A percentile compares a stretch with the other conserved stretches of the same genome.
Conservation (phyloP, 352 stramenopile species). For the Phytopythium kandeliae region DNA sequence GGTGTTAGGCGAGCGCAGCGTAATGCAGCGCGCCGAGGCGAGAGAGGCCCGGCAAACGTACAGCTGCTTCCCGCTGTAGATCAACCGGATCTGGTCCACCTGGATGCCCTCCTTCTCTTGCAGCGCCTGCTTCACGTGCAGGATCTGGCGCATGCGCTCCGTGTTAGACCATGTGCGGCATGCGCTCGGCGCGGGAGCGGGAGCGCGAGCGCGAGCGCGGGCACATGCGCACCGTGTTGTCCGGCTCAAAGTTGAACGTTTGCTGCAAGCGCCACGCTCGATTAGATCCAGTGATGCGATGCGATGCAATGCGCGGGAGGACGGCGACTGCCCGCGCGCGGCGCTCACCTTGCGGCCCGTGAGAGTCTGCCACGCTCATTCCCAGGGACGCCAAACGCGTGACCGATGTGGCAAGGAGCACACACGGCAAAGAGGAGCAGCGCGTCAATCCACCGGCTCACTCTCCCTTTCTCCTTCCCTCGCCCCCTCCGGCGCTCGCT, state of each 20-base stretch:
- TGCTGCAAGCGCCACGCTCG: conserved; percentile 24
- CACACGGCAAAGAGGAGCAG: too few species aligned
- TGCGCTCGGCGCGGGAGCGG: too few species aligned
- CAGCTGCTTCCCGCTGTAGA: conserved; percentile 98
- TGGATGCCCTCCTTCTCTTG: conserved; percentile 98
- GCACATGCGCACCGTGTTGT: conserved; percentile 64
- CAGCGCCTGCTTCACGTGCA: conserved; percentile 96
- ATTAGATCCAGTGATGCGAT: too few species aligned
- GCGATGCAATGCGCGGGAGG: too few species aligned
- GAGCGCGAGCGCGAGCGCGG: too few species aligned
- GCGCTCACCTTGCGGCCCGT: conserved; percentile 66
- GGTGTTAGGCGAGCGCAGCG: too few species aligned
- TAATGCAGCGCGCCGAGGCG: background rate
- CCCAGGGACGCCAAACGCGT: too few species aligned
- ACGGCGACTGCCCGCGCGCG: too few species aligned
- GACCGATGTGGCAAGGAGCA: too few species aligned
- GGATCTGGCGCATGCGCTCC: conserved; percentile 58
- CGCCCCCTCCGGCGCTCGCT: background rate
- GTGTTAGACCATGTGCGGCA: background rate
- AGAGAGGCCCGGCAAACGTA: conserved; percentile 16
- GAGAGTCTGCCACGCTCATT: conserved; percentile 51
- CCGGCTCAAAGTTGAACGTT: conserved; percentile 87
- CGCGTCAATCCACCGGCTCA: too few species aligned
- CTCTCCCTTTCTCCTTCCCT: background rate
- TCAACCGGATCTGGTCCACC: conserved; percentile 88